Evolutionary conservation across 2,329 filamentous ascomycete species (phyloP).

Genomic region (Exophiala alcalophila): DNA sequence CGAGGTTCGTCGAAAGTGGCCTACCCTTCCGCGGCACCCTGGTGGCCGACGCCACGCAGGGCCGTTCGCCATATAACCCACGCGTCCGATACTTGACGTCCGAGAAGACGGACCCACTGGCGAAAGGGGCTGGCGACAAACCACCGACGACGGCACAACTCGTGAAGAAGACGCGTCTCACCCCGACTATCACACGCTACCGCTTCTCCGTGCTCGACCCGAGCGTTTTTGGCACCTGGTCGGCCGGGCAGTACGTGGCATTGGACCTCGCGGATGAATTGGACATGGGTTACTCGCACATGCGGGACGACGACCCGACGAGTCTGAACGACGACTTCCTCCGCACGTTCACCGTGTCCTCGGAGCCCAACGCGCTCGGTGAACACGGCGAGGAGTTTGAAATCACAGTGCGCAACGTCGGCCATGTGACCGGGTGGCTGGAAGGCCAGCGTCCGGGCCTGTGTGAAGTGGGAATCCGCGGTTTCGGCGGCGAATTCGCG

Average conservation of each 20-base stretch:
- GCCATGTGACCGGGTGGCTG: conserved; percentile 65
- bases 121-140: conserved; percentile 14
- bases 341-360: conserved; percentile 78
- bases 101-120: conserved; percentile 48
- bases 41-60: conserved; percentile 44
- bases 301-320: conserved; percentile 75
- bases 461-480: conserved; percentile 65
- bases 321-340: conserved; percentile 82
- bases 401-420: conserved; percentile 68
- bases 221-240: conserved; percentile 49
- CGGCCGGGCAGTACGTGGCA: conserved; percentile 73
- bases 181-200: conserved; percentile 66
- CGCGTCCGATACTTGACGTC: conserved; percentile 61
- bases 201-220: conserved; percentile 50
- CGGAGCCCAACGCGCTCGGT: conserved; percentile 43
- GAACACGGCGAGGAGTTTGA: conserved; percentile 56
- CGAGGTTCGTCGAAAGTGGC: conserved; percentile 61
- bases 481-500: conserved; percentile 67
- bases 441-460: conserved; percentile 55
- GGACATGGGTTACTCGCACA: conserved; percentile 73
- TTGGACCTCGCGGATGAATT: conserved; percentile 69
- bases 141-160: conserved; percentile 52
- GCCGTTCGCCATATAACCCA: conserved; percentile 73
- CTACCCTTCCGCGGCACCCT: conserved; percentile 64
- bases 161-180: conserved; percentile 57